Conservation (phyloP, 306 rosid species). For the Dalbergia cochinchinensis region DNA sequence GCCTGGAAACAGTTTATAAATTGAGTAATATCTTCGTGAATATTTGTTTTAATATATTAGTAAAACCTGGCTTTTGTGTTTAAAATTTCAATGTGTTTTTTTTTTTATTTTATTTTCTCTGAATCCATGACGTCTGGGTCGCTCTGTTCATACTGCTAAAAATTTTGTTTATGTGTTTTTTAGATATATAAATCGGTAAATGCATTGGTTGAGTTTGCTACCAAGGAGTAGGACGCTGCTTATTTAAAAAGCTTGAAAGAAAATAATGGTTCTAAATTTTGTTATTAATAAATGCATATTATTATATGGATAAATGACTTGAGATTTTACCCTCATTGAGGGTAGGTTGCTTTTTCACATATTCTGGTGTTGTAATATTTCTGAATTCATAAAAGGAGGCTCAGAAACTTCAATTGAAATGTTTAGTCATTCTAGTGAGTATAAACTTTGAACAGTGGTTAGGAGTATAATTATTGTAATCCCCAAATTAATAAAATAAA, state of each 20-base stretch:
- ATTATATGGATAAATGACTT: not conserved
- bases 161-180: not conserved
- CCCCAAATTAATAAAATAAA: not conserved
- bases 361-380: slow-evolving; percentile 6
- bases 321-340: not conserved
- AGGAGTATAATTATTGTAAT: not conserved
- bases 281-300: slow-evolving; percentile 3
- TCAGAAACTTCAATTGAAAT: slow-evolving; percentile 10
- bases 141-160: not conserved
- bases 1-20: not conserved
- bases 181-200: slow-evolving; percentile 6
- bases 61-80: slow-evolving; percentile 10
- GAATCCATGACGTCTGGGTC: slow-evolving; percentile 5
- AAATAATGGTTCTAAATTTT: slow-evolving; percentile 11
- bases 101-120: not conserved
- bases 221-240: slow-evolving; percentile 11
- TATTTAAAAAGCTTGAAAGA: slow-evolving; percentile 15
- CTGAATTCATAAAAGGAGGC: not conserved
- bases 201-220: not conserved
- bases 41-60: slow-evolving; percentile 20
- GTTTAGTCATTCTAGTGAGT: not conserved
- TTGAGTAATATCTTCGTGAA: not conserved
- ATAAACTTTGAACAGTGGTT: not conserved
- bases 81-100: not conserved
- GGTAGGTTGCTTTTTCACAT: not conserved